A percentile compares a stretch with the other conserved stretches of the same genome.
Conservation (phyloP, 2,329 filamentous ascomycete genomes). For the Meredithiella fracta region DNA sequence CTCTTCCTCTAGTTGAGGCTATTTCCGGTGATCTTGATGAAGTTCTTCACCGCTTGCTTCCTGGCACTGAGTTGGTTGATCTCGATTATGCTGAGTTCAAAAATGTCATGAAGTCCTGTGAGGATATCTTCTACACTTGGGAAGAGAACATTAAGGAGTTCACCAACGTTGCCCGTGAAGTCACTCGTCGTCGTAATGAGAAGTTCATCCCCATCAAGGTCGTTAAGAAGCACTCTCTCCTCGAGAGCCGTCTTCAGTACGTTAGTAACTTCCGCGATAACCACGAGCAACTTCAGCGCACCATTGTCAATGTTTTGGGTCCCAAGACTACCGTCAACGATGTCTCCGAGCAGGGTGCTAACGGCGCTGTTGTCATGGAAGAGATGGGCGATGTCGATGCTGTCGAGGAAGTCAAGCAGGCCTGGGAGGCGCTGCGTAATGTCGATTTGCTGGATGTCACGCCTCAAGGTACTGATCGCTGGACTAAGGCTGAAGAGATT, state of each 20-base stretch:
- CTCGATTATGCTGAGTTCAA: slow-evolving; percentile 85
- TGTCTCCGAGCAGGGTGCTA: slow-evolving; percentile 24
- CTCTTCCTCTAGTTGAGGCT: slow-evolving; percentile 84
- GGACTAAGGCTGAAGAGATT: slow-evolving; percentile 84
- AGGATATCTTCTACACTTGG: slow-evolving; percentile 80
- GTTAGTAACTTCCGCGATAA: slow-evolving; percentile 90
- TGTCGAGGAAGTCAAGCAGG: slow-evolving; percentile 86
- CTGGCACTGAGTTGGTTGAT: slow-evolving; percentile 77
- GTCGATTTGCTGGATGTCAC: slow-evolving; percentile 91
- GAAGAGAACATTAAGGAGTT: slow-evolving; percentile 96
- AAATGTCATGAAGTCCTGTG: slow-evolving; percentile 64
- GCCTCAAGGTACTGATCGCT: slow-evolving; percentile 72
- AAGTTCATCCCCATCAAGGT: slow-evolving; percentile 99
- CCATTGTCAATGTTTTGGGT: slow-evolving; percentile 91
- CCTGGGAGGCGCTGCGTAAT: slow-evolving; percentile 84
- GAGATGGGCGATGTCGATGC: slow-evolving; percentile 96
- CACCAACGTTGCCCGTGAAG: slow-evolving; percentile 90
- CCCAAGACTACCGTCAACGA: slow-evolving; percentile 44
- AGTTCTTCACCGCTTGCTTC: slow-evolving; percentile 69
- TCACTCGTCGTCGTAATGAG: slow-evolving; percentile 81
- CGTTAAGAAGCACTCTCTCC: slow-evolving; percentile 66
- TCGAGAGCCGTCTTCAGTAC: slow-evolving; percentile 82
- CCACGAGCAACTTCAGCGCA: slow-evolving; percentile 91
- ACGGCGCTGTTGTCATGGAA: slow-evolving; percentile 54
- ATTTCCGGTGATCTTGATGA: slow-evolving; percentile 87